Conservation (phyloP, 176 grass and related monocot species). For the Otatea glauca region DNA sequence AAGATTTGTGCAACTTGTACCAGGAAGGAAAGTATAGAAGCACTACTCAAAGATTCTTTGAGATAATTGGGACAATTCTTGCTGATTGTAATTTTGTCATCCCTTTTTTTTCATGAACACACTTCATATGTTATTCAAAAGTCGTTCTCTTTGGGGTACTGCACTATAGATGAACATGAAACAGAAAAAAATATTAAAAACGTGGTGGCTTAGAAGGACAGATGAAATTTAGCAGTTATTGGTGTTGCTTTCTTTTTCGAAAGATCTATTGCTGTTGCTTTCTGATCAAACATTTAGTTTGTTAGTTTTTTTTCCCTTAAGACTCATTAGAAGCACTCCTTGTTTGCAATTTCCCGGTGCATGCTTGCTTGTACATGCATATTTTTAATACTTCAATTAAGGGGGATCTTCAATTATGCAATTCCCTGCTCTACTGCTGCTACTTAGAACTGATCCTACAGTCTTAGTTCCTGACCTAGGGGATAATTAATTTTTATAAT, state of each 20-base stretch:
- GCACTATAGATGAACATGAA: slow-evolving; percentile 4
- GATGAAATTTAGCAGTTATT: background rate
- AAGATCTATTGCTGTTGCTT: background rate
- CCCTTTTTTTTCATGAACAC: background rate
- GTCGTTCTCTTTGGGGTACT: background rate
- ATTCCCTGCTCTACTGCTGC: background rate
- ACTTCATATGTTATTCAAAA: background rate
- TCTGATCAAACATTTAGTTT: background rate
- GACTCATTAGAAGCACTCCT: background rate
- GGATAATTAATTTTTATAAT: background rate
- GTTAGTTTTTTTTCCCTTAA: background rate
- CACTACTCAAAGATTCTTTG: background rate
- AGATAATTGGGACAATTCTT: background rate
- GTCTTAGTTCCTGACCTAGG: background rate
- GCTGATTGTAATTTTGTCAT: background rate
- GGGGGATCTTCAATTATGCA: background rate
- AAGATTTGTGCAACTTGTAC: too few species aligned
- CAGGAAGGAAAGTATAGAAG: too few species aligned
- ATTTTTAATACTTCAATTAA: background rate
- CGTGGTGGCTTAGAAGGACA: background rate
- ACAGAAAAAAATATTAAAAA: background rate
- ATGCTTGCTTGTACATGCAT: background rate
- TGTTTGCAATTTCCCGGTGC: background rate
- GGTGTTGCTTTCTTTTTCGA: background rate
- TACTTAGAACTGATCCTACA: background rate